phyloP scores from a whole-genome alignment of 2,329 filamentous ascomycete genomes.

The Acrocalymma vagum region DNA sequence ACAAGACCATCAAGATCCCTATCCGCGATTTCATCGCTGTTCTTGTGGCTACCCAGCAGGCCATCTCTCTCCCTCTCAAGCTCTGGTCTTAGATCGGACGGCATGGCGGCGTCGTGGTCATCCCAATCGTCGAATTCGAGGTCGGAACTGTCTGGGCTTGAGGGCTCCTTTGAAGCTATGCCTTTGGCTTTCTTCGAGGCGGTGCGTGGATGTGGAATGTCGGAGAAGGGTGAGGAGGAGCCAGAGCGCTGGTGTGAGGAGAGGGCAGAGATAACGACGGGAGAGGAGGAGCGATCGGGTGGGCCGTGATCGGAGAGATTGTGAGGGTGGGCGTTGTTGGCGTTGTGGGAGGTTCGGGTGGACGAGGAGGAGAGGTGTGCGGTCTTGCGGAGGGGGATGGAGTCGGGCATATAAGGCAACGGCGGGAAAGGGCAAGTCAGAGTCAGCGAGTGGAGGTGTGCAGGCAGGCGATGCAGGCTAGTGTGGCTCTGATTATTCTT shows the following conservation, averaged over 20 bases:
- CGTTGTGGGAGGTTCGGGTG: slow-evolving; percentile 22
- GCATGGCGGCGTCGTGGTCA: slow-evolving; percentile 56
- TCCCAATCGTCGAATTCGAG: slow-evolving; percentile 56
- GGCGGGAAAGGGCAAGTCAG: slow-evolving; percentile 17
- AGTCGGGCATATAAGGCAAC: slow-evolving; percentile 48
- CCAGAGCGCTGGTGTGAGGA: slow-evolving; percentile 32
- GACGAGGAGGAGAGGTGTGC: slow-evolving; percentile 23
- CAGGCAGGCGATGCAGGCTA: slow-evolving; percentile 16
- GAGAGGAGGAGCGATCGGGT: slow-evolving; percentile 24
- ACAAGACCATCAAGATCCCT: slow-evolving; percentile 48
- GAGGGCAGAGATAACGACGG: slow-evolving; percentile 28
- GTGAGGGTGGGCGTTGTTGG: slow-evolving; percentile 14
- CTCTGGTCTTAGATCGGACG: slow-evolving; percentile 57
- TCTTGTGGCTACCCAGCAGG: slow-evolving; percentile 56
- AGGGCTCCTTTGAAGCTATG: slow-evolving; percentile 23
- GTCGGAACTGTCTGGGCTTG: slow-evolving; percentile 33
- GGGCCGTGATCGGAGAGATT: slow-evolving; percentile 10
- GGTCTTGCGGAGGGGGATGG: slow-evolving; percentile 43
- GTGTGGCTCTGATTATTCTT: slow-evolving; percentile 23
- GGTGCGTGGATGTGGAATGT: slow-evolving; percentile 20
- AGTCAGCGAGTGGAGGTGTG: slow-evolving; percentile 17
- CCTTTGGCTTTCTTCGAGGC: slow-evolving; percentile 8
- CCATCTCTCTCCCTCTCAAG: slow-evolving; percentile 49
- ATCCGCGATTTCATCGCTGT: slow-evolving; percentile 41
- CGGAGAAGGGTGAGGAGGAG: slow-evolving; percentile 32